These are phyloP conservation scores for Tulasnella sp. DNA, from an alignment of 768 basidiomycete genomes.

Conservation along the genomic window DNA sequence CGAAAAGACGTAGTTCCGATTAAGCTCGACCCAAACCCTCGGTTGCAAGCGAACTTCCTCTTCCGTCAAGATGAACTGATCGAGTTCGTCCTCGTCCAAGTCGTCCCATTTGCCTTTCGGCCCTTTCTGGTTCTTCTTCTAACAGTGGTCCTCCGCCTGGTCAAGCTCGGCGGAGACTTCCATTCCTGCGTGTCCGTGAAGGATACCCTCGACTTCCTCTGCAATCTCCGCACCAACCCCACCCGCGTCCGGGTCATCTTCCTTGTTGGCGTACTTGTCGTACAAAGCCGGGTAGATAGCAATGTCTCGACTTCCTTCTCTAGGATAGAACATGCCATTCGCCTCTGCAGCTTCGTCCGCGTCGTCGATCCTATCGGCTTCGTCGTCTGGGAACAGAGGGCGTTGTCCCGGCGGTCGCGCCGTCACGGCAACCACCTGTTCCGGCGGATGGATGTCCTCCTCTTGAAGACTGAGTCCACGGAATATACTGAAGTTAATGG, in stretches of 20 bases:
- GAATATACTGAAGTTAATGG: conserved; percentile 22
- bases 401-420: not conserved
- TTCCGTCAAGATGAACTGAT: conserved; percentile 65
- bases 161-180: conserved; percentile 20
- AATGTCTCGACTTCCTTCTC: not conserved
- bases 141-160: not conserved
- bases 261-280: conserved; percentile 32
- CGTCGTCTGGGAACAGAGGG: conserved; percentile 22
- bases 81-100: conserved; percentile 88
- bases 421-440: not conserved
- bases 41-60: conserved; percentile 83
- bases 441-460: conserved; percentile 12
- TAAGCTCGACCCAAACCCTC: conserved; percentile 90
- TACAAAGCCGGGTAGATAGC: conserved; percentile 12
- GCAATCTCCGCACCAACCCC: conserved; percentile 29
- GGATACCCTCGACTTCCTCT: conserved; percentile 12
- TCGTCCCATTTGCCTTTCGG: conserved; percentile 25
- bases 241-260: conserved; percentile 34
- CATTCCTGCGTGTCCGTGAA: not conserved
- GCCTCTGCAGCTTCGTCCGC: conserved; percentile 10
- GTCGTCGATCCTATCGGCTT: not conserved
- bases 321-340: not conserved
- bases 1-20: conserved; percentile 88
- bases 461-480: conserved; percentile 7
- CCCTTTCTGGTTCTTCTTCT: conserved; percentile 29